phyloP scores from a whole-genome alignment of 2,329 filamentous ascomycete species.

The Sclerotinia sclerotiorum region DNA sequence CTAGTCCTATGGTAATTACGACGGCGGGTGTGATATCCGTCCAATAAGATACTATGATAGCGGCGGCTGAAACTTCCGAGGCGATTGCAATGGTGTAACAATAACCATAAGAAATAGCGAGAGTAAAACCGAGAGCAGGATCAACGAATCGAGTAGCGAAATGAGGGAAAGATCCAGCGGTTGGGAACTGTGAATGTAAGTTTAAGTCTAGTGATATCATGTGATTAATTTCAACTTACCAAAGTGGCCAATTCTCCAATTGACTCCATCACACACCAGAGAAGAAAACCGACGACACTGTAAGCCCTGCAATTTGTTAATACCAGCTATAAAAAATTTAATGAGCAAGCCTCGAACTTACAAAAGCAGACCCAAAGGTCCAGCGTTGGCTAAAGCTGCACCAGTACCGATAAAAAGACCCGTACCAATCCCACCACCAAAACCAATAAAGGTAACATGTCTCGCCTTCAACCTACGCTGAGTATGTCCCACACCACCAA shows the following conservation, averaged over 20 bases:
- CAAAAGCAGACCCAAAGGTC: slow-evolving; percentile 49
- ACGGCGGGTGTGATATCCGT: slow-evolving; percentile 55
- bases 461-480: slow-evolving; percentile 17
- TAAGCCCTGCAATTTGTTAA: slow-evolving; percentile 39
- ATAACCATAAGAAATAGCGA: slow-evolving; percentile 41
- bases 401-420: slow-evolving; percentile 54
- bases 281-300: slow-evolving; percentile 42
- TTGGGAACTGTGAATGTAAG: slow-evolving; percentile 36
- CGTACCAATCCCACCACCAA: slow-evolving; percentile 45
- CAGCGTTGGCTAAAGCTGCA: slow-evolving; percentile 47
- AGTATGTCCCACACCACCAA: slow-evolving; percentile 11
- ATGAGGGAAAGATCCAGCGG: slow-evolving; percentile 41
- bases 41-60: slow-evolving; percentile 82
- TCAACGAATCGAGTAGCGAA: slow-evolving; percentile 42
- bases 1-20: slow-evolving; percentile 82
- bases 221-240: slow-evolving; percentile 20
- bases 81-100: slow-evolving; percentile 58
- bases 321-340: too few relatives aligned
- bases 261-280: slow-evolving; percentile 41
- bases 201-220: background rate
- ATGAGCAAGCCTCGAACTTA: slow-evolving; percentile 20
- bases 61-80: slow-evolving; percentile 81
- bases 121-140: slow-evolving; percentile 39
- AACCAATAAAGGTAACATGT: slow-evolving; percentile 22
- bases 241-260: slow-evolving; percentile 40